These are phyloP conservation scores for Pleurotus giganteus DNA, from an alignment of 768 basidiomycete species.

Conservation along the genomic window DNA sequence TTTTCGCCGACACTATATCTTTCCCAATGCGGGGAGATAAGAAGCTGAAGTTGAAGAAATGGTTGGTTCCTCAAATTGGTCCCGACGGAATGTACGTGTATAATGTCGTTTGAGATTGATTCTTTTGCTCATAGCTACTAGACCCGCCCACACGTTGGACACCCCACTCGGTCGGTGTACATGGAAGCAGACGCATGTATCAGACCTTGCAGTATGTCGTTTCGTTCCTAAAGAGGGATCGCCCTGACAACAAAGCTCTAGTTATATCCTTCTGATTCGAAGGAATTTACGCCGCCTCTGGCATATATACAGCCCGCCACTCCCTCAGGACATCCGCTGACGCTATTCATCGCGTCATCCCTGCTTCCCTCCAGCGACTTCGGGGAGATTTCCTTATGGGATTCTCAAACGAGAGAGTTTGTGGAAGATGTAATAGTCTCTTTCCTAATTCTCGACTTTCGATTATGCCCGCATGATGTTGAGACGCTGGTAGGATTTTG, in stretches of 20 bases:
- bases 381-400: neutral
- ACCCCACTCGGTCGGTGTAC: neutral
- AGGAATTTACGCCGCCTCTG: neutral
- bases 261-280: neutral
- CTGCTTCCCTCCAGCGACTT: neutral
- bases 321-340: neutral
- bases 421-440: neutral
- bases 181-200: neutral
- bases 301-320: neutral
- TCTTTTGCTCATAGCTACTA: neutral
- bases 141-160: neutral
- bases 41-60: neutral
- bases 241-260: too few relatives aligned
- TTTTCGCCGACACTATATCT: slow-evolving; percentile 1
- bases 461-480: neutral
- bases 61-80: neutral
- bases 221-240: too few relatives aligned
- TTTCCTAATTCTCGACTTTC: neutral
- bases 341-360: neutral
- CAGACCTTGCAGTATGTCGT: neutral
- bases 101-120: neutral
- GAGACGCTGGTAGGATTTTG: neutral
- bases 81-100: neutral
- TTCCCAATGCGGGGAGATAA: neutral
- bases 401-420: neutral